These are phyloP conservation scores for Hibiscus trionum DNA, from an alignment of 345 rosid species.

Conservation along the genomic window DNA sequence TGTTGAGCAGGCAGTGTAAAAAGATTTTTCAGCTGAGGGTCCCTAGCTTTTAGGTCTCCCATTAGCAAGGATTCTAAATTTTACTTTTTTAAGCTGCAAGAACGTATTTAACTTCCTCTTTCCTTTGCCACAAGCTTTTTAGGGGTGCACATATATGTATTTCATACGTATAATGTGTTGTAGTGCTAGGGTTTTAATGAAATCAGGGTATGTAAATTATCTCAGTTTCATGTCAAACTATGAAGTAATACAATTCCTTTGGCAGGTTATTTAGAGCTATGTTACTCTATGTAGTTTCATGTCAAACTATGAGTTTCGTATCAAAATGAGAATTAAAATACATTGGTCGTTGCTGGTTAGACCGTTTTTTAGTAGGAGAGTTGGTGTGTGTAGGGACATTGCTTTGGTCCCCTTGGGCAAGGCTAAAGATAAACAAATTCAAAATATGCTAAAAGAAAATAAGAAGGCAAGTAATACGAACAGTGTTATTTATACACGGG, in stretches of 20 bases:
- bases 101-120: constrained; percentile 6
- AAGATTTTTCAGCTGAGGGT: constrained; percentile 5
- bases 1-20: constrained; percentile 31
- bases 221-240: not conserved
- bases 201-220: constrained; percentile 28
- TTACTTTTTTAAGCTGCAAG: constrained; percentile 7
- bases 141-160: constrained; percentile 16
- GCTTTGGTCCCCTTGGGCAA: no score
- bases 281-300: not conserved
- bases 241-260: not conserved
- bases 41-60: constrained; percentile 18
- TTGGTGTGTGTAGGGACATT: no score
- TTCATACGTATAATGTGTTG: constrained; percentile 1
- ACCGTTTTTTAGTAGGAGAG: no score
- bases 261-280: not conserved
- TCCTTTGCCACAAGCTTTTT: constrained; percentile 32
- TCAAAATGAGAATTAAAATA: no score
- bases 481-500: not conserved
- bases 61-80: constrained; percentile 12
- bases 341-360: no score
- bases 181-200: not conserved
- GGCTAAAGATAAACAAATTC: no score
- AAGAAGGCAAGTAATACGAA: not conserved
- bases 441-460: not conserved
- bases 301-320: no score